These are phyloP conservation scores for Fusarium euwallaceae DNA, from an alignment of 2,329 filamentous ascomycete genomes.

Conservation along the genomic window DNA sequence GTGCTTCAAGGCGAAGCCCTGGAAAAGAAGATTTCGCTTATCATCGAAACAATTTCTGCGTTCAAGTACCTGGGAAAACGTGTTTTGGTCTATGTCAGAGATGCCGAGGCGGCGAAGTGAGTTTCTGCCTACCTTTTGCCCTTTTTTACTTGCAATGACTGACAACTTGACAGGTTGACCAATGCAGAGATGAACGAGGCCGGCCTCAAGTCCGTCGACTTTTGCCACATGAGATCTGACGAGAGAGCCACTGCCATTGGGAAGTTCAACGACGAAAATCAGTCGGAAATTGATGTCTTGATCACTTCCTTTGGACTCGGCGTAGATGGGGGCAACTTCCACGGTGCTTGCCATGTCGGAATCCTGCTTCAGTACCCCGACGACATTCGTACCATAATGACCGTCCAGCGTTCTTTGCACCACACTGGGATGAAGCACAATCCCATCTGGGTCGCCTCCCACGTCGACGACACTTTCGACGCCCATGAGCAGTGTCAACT, in stretches of 20 bases:
- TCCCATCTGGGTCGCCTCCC: not conserved
- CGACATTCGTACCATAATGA: not conserved
- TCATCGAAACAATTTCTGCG: no score
- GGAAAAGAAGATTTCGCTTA: not conserved
- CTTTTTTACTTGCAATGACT: not conserved
- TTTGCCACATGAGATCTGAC: not conserved
- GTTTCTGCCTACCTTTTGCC: not conserved
- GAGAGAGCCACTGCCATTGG: fast-evolving
- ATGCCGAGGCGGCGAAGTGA: not conserved
- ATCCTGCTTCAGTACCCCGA: not conserved
- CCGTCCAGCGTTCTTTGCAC: not conserved
- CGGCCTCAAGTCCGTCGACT: not conserved
- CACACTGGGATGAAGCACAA: not conserved
- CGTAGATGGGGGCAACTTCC: not conserved
- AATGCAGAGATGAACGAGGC: not conserved
- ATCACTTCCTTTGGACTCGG: not conserved
- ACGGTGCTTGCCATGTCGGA: not conserved
- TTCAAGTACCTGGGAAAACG: no score
- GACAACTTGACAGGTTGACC: not conserved
- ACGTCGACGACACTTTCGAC: not conserved
- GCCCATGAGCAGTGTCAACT: not conserved
- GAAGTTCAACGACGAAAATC: not conserved
- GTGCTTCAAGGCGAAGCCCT: not conserved
- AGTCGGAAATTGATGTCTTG: not conserved
- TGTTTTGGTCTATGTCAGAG: not conserved